Conservation (phyloP, 116 monocot species). For the Papilionanthe hybrid region DNA sequence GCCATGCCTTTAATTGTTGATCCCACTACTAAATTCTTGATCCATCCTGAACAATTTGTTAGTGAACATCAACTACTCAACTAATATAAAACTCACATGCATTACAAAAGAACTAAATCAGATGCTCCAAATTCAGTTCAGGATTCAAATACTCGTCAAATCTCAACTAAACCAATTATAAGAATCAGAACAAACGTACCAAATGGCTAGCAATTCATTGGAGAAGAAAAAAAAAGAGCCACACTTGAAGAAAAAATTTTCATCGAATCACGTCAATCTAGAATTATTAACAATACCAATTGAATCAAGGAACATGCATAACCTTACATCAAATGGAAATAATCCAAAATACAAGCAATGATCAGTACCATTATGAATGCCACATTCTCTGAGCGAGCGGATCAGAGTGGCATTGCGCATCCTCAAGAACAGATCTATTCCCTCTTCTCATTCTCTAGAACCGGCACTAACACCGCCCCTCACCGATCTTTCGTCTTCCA, state of each 20-base stretch:
- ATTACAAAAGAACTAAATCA: too few relatives aligned
- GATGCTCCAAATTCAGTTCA: too few relatives aligned
- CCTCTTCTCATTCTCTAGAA: slow-evolving; percentile 10
- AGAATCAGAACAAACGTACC: background rate
- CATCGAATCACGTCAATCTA: too few relatives aligned
- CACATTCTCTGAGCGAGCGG: background rate
- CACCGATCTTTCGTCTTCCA: background rate
- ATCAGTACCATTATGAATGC: slow-evolving; percentile 7
- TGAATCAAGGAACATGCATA: background rate
- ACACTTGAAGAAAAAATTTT: too few relatives aligned
- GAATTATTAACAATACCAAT: background rate
- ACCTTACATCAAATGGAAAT: background rate
- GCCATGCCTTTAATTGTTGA: slow-evolving; percentile 2
- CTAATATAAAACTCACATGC: background rate
- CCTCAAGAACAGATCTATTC: slow-evolving; percentile 19
- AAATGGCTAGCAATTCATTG: background rate
- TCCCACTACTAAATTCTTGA: slow-evolving; percentile 14
- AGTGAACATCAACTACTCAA: background rate
- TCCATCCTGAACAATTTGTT: slow-evolving; percentile 5
- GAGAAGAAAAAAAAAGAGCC: too few relatives aligned
- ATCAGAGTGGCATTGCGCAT: background rate
- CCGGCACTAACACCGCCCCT: background rate
- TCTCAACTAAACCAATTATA: background rate
- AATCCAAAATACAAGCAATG: background rate
- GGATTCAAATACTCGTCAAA: background rate